These are phyloP conservation scores for Cucurbita maxima DNA, from an alignment of 306 rosid genomes.

Conservation along the genomic window DNA sequence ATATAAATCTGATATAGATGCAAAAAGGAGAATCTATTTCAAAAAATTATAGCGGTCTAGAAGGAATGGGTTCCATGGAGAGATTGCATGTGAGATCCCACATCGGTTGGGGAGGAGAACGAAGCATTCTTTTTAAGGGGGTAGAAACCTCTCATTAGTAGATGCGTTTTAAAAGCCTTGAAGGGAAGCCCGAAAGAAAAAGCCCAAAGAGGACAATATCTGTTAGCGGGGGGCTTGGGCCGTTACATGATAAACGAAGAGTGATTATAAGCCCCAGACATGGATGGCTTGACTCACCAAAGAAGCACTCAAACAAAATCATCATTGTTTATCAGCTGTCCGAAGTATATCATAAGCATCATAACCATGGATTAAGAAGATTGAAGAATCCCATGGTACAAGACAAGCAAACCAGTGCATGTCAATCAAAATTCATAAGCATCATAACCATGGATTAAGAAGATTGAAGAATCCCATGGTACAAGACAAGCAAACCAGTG, in stretches of 20 bases:
- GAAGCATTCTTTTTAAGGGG: too few relatives aligned
- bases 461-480: not conserved
- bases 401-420: not conserved
- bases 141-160: too few relatives aligned
- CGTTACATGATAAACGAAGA: not conserved
- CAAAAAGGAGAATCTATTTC: not conserved
- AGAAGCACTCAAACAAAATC: not conserved
- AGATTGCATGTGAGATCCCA: too few relatives aligned
- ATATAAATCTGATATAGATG: not conserved
- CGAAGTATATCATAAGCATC: not conserved
- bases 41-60: not conserved
- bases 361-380: not conserved
- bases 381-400: not conserved
- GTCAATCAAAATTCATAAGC: not conserved
- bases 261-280: not conserved
- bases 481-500: not conserved
- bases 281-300: not conserved
- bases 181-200: too few relatives aligned
- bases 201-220: too few relatives aligned
- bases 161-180: too few relatives aligned
- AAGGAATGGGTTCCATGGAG: not conserved
- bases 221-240: too few relatives aligned
- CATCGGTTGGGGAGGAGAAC: too few relatives aligned
- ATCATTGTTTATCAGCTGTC: not conserved
- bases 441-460: too few relatives aligned